A percentile compares a stretch with the other conserved stretches of the same genome.
Evolutionary conservation across 1,139 yeast genomes (phyloP).

Genomic region (Diutina mesorugosa): DNA sequence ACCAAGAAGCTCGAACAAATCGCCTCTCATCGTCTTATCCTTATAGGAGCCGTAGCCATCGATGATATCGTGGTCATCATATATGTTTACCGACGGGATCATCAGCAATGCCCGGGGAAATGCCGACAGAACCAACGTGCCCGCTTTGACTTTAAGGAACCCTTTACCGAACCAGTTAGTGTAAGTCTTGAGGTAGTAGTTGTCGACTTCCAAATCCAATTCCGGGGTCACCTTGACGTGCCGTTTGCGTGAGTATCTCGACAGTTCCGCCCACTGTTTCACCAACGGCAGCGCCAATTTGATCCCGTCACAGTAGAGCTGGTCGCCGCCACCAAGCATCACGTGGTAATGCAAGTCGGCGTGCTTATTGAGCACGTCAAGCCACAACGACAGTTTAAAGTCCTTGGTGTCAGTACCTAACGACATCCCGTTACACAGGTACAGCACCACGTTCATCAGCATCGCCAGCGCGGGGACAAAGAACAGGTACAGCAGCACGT

Average conservation of each 20-base stretch:
- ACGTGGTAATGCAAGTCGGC: constrained; percentile 61
- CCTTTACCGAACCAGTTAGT: constrained; percentile 86
- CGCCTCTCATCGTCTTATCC: constrained; percentile 59
- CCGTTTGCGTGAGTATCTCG: constrained; percentile 32
- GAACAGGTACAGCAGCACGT: constrained; percentile 20
- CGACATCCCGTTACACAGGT: constrained; percentile 91
- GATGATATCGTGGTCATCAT: constrained; percentile 86
- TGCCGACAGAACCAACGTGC: constrained; percentile 50
- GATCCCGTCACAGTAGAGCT: constrained; percentile 78
- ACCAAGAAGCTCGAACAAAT: constrained; percentile 61
- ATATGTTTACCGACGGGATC: constrained; percentile 76
- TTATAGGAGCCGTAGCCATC: constrained; percentile 91
- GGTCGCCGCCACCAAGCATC: constrained; percentile 97
- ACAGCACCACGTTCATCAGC: constrained; percentile 70
- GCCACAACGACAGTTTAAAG: constrained; percentile 75
- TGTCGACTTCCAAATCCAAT: constrained; percentile 40
- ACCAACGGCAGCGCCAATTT: constrained; percentile 44
- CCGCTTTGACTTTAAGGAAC: constrained; percentile 60
- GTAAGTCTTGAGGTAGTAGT: constrained; percentile 63
- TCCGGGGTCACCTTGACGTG: constrained; percentile 28
- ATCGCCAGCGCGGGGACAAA: constrained; percentile 44
- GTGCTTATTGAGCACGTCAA: constrained; percentile 66
- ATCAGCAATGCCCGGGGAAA: constrained; percentile 68
- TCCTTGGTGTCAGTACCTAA: constrained; percentile 51
- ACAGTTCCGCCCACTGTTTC: constrained; percentile 49